These are phyloP conservation scores for Ilyonectria robusta DNA, from an alignment of 2,329 filamentous ascomycete genomes.

Conservation along the genomic window DNA sequence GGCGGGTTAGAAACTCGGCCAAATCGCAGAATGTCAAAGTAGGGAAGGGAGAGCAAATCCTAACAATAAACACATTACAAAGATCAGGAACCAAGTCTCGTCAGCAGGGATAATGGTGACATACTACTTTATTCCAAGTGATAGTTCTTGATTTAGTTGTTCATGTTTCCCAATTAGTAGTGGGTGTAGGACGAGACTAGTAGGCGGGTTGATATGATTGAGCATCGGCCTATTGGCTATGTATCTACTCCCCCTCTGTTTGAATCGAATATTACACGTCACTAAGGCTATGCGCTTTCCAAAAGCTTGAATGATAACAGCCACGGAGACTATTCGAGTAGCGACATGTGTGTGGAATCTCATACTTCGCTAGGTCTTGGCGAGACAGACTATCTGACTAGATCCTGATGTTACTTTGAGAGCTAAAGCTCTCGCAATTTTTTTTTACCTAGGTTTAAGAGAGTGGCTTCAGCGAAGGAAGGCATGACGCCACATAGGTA, in stretches of 20 bases:
- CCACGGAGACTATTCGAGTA: too few relatives aligned
- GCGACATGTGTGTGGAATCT: background rate
- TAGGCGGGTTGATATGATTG: too few relatives aligned
- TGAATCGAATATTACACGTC: too few relatives aligned
- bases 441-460: too few relatives aligned
- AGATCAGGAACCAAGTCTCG: slow-evolving; percentile 18
- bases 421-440: background rate
- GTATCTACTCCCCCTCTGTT: too few relatives aligned
- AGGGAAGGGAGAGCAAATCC: background rate
- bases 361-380: background rate
- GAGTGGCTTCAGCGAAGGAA: background rate
- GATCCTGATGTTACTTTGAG: background rate
- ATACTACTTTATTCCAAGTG: background rate
- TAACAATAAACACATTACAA: slow-evolving; percentile 2
- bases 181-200: too few relatives aligned
- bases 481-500: background rate
- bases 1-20: slow-evolving; percentile 54
- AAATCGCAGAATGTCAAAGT: slow-evolving; percentile 12
- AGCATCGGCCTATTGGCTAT: too few relatives aligned
- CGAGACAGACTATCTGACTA: background rate
- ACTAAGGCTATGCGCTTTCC: too few relatives aligned
- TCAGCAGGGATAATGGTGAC: background rate
- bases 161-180: background rate
- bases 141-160: too few relatives aligned
- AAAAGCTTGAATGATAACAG: too few relatives aligned